Evolutionary conservation across 1,139 yeast genomes (phyloP), one percentile per base, ranked within the genome.

Genomic region (Yamadazyma triangularis): DNA sequence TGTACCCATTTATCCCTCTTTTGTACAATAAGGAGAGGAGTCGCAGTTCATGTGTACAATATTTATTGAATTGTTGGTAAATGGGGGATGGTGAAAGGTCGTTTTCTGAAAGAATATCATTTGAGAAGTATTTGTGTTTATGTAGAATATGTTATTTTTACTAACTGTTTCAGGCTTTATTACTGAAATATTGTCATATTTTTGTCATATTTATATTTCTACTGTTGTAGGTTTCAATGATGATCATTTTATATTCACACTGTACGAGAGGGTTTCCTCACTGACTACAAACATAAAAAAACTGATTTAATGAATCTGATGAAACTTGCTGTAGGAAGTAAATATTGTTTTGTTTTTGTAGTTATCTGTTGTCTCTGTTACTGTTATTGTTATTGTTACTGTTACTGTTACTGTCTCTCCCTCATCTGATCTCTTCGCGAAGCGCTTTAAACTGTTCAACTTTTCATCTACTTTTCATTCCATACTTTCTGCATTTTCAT

Each of bases 231-330:
- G 39, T 43, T 50, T 48, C 40, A 32, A 58, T 73, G 79, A 73
- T 73, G 78, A 73, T 70, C 50, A 55, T 50, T 58, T 56, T 51
- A 64, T 72, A 73, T 73, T 73, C 79, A 73, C 79, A 73, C 79
- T 73, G 79, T 73, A 73, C 72, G 72, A 73, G 77, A 54, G 56
- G 73, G 44, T 31, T 44, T 12, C 66, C 59, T 63, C 75, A 39
- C 48, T 72, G 78, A 70, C 69, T 70, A 70, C 70, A 56, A 49
- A 51, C 50, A 39, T 49, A 53, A 64, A 31, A 74, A 75, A 56
- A 78, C 86, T 79, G 85, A 78, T 79, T 78, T 79, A 79, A 79
- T 79, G 86, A 79, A 70, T 78, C 86, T 79, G 86, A 79, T 44
- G 41, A 35, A 34, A 30, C 31, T n/a, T n/a, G n/a, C n/a, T n/a